Percentiles rank a stretch among this genome's conserved stretches.
Conservation (phyloP, 257 asterid genomes). For the Solanum pimpinellifolium region DNA sequence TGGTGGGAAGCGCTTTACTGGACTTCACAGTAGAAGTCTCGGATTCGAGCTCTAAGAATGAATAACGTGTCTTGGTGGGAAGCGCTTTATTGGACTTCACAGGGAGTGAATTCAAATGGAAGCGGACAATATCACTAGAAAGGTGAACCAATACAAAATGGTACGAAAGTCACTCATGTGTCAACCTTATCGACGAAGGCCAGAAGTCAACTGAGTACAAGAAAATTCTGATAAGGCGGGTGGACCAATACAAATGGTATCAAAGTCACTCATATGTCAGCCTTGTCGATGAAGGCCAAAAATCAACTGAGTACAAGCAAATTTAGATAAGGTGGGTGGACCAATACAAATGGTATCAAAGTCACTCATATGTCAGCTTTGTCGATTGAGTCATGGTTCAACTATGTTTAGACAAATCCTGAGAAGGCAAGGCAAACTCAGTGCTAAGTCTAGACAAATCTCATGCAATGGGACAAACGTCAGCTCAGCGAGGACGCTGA, state of each 20-base stretch:
- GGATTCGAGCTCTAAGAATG: accelerated
- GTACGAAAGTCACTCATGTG: background rate
- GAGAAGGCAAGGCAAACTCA: background rate
- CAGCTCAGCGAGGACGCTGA: background rate
- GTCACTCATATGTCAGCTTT: no score
- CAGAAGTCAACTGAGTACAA: background rate
- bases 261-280: background rate
- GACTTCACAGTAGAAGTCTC: background rate
- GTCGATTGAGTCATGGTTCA: no score
- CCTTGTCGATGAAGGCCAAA: background rate
- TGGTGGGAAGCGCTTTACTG: background rate
- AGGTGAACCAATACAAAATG: background rate
- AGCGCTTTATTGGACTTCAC: background rate
- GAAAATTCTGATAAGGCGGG: background rate
- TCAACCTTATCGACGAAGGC: no score
- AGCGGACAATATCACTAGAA: background rate
- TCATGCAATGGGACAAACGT: background rate
- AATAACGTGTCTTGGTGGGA: background rate
- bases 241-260: background rate
- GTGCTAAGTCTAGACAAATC: background rate
- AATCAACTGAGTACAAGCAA: no score
- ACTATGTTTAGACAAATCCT: background rate
- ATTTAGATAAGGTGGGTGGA: no score
- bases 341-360: no score
- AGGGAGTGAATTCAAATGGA: background rate